Evolutionary conservation across 768 basidiomycete genomes (phyloP), one percentile per base, ranked within the genome.

Genomic region (Russula vinacea): DNA sequence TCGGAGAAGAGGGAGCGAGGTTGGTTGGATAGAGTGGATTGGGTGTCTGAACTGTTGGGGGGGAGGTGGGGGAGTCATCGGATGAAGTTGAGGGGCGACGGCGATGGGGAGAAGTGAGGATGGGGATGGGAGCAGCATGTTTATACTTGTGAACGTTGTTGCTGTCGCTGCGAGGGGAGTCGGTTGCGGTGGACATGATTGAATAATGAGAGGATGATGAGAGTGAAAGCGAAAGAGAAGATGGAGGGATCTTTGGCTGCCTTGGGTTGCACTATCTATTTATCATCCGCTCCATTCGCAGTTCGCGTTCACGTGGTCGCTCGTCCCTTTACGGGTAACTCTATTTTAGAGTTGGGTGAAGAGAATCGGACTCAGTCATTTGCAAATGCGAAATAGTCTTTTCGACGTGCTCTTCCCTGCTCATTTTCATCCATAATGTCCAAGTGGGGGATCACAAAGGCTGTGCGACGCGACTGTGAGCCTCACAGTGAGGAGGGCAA

Each of bases 11-110:
- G 56, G 66, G 55, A 35, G 54, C 37, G 56, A 59, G 19, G 13
- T 40, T 57, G 22, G 62, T 60, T 9, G 59, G 54, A 29, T 64
- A 62, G 29, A 44, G 5, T 0, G 66, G 57, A n/a, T 45, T 39
- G 35, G 68, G 66, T 7, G 68, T 69, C 42, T 67, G 62, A 11
- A 69, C 10, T 17, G 60, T 11, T 17, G 59, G 56, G 9, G 67
- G 66, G 5, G 68, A 64, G 32, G 40, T 29, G 26, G 66, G 62
- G 2, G 66, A 62, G 40, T 52, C 55, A 50, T 67, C 66, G 19
- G 68, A 60, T 14, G 66, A 69, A 35, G 62, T 17, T 2, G 68
- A 69, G 53, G 40, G 10, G 40, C 66, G 68, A 53, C 67, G 67
- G 24, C 62, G 66, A 10, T 40, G 65, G 2, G 55, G 52, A 7